These are phyloP conservation scores for Phytopythium oedochilum DNA, from an alignment of 352 stramenopile genomes.

Conservation along the genomic window DNA sequence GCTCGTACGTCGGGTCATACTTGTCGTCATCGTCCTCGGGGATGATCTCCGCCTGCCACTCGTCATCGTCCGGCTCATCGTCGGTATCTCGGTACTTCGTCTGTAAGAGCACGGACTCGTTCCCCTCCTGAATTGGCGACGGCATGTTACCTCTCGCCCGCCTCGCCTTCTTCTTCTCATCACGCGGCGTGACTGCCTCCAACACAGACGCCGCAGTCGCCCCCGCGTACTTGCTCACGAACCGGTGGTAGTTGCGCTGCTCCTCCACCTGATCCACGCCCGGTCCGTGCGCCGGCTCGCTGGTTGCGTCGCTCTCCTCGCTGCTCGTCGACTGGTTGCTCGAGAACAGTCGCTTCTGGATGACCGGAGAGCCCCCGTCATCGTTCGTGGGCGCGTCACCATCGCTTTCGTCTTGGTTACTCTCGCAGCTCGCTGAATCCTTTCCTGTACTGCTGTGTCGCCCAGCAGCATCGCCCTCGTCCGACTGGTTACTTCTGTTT, in stretches of 20 bases:
- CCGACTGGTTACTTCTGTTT: neutral
- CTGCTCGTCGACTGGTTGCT: neutral
- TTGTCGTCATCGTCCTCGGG: neutral
- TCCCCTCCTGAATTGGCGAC: neutral
- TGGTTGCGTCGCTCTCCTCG: neutral
- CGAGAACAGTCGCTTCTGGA: slow-evolving; percentile 5
- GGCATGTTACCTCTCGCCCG: neutral
- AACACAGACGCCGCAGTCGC: slow-evolving; percentile 1
- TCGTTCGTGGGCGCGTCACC: neutral
- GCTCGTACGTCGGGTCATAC: neutral
- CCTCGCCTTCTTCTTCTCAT: slow-evolving; percentile 10
- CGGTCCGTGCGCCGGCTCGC: neutral
- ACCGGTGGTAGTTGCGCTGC: slow-evolving; percentile 1
- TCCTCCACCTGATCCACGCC: neutral
- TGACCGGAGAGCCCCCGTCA: neutral
- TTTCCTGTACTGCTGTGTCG: neutral
- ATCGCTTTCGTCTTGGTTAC: neutral
- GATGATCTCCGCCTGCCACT: neutral
- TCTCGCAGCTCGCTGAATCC: neutral
- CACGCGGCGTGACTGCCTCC: slow-evolving; percentile 6
- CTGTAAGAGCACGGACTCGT: neutral
- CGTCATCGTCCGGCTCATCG: neutral
- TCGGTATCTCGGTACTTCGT: neutral
- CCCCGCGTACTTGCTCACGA: slow-evolving; percentile 1
- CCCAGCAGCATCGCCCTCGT: no score